These are phyloP conservation scores for Spergularia bocconei DNA, from an alignment of 148 eudicot species.

Conservation along the genomic window DNA sequence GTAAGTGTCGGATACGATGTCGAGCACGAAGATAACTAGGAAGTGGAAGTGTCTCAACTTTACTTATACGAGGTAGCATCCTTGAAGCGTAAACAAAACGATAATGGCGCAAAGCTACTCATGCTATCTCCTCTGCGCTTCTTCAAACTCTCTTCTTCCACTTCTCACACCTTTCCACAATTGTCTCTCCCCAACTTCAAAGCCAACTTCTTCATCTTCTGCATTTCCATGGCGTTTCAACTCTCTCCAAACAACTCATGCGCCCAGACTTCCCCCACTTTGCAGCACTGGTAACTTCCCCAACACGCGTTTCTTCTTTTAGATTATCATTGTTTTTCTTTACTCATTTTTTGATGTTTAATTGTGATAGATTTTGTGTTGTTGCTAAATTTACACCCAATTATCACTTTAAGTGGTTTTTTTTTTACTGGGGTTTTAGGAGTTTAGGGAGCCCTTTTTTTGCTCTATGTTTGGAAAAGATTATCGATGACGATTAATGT, in stretches of 20 bases:
- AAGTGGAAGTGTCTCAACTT: no score
- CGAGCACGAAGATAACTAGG: no score
- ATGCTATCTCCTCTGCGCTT: slow-evolving; percentile 30
- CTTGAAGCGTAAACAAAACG: slow-evolving; percentile 6
- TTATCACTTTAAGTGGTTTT: neutral
- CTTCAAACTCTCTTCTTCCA: slow-evolving; percentile 32
- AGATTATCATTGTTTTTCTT: no score
- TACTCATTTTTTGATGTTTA: neutral
- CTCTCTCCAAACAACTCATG: slow-evolving; percentile 20
- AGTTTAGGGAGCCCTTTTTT: neutral
- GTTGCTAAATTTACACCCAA: neutral
- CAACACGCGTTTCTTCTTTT: neutral
- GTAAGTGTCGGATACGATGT: no score
- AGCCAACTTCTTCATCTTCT: neutral
- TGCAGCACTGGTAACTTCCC: slow-evolving; percentile 37
- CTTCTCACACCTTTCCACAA: neutral
- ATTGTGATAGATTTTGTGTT: neutral
- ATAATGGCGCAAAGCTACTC: slow-evolving; percentile 30
- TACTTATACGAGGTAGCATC: no score
- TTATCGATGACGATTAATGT: no score
- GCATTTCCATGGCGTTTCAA: slow-evolving; percentile 7
- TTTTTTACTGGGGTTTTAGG: neutral
- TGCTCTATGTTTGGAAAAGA: no score
- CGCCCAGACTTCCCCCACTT: slow-evolving; percentile 18
- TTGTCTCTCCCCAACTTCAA: slow-evolving; percentile 16